Conservation (phyloP, 1,284 basidiomycete genomes). For the Moesziomyces sp. region DNA sequence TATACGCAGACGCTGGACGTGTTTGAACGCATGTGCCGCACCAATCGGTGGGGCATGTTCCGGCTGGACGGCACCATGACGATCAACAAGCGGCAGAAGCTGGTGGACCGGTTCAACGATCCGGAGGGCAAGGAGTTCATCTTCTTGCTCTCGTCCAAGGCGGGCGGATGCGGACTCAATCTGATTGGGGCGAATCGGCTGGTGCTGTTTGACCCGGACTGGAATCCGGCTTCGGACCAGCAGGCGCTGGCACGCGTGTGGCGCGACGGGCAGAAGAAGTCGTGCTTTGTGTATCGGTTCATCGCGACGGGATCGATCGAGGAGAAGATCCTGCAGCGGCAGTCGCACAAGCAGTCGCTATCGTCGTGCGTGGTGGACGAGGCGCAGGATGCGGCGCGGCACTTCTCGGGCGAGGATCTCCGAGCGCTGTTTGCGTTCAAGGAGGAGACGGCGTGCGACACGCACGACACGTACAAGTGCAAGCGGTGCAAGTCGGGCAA, state of each 20-base stretch:
- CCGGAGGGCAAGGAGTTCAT: constrained; percentile 94
- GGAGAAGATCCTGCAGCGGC: constrained; percentile 95
- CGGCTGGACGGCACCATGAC: constrained; percentile 93
- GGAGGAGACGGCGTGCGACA: constrained; percentile 87
- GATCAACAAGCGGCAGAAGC: constrained; percentile 93
- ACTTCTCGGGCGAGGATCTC: constrained; percentile 90
- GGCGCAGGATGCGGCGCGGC: constrained; percentile 92
- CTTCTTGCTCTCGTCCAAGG: constrained; percentile 97
- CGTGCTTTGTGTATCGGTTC: constrained; percentile 93
- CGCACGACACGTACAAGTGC: constrained; percentile 84
- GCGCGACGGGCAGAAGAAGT: constrained; percentile 99
- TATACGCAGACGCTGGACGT: constrained; percentile 97
- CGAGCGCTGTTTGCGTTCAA: constrained; percentile 93
- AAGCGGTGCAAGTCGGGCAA: constrained; percentile 89
- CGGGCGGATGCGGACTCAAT: constrained; percentile 98
- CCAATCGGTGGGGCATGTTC: constrained; percentile 85
- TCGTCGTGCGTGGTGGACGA: constrained; percentile 98
- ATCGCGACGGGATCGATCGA: constrained; percentile 98
- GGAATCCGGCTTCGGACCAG: constrained; percentile 98
- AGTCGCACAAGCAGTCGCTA: constrained; percentile 91
- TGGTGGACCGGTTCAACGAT: constrained; percentile 97
- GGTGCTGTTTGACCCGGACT: constrained; percentile 97
- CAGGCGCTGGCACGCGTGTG: constrained; percentile 98
- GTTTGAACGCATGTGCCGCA: constrained; percentile 66
- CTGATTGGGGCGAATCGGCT: constrained; percentile 96